Conservation (phyloP, 208 protist species). For the Naegleria lovaniensis region DNA sequence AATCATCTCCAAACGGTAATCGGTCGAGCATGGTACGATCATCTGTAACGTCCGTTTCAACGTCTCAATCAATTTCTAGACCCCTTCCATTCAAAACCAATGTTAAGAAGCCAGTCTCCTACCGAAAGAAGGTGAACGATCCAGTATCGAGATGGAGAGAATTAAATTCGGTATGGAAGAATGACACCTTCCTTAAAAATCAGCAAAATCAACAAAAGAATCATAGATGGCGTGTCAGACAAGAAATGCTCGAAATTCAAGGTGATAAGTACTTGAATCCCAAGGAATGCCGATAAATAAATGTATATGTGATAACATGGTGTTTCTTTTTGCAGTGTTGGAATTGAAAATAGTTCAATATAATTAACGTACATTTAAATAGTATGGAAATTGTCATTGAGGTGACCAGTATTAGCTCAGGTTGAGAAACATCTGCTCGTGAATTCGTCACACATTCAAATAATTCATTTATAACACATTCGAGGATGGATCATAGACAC, state of each 20-base stretch:
- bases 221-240: background rate
- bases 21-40: background rate
- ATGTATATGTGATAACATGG: no score
- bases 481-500: background rate
- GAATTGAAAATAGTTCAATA: no score
- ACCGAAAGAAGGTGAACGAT: constrained; percentile 14
- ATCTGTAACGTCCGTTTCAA: background rate
- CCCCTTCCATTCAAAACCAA: background rate
- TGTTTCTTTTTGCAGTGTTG: no score
- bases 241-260: background rate
- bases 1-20: background rate
- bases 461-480: background rate
- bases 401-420: no score
- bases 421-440: no score
- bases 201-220: background rate
- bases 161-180: background rate
- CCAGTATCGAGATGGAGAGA: background rate
- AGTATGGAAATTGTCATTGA: no score
- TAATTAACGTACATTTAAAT: no score
- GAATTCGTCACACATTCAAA: no score
- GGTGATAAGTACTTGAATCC: background rate
- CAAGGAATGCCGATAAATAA: background rate
- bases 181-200: background rate
- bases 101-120: background rate
- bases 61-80: background rate